phyloP scores from a whole-genome alignment of 1,284 basidiomycete species.

The Puccinia coronata region DNA sequence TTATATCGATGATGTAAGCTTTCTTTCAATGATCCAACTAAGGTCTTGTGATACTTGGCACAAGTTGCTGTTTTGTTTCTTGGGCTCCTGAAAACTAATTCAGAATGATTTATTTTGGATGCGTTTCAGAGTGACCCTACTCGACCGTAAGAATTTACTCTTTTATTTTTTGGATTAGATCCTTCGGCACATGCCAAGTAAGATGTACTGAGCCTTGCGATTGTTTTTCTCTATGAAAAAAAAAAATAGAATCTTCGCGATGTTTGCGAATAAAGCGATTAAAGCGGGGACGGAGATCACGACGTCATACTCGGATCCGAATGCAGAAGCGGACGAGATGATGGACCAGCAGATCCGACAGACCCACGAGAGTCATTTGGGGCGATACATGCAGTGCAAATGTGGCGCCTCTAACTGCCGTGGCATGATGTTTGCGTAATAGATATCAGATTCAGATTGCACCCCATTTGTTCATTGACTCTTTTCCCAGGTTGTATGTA shows the following conservation, averaged over 20 bases:
- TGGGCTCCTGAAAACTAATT: too few relatives aligned
- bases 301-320: conserved; percentile 43
- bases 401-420: conserved; percentile 32
- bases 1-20: conserved; percentile 47
- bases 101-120: too few relatives aligned
- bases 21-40: not conserved
- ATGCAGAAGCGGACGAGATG: not conserved
- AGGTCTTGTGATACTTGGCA: not conserved
- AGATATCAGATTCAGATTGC: not conserved
- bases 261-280: conserved; percentile 46
- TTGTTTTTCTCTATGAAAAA: not conserved
- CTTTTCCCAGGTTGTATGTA: not conserved
- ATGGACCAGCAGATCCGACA: not conserved
- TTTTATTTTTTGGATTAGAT: not conserved
- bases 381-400: conserved; percentile 28
- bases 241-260: conserved; percentile 39
- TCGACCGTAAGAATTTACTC: conserved; percentile 25
- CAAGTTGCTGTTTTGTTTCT: not conserved
- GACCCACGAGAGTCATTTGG: not conserved
- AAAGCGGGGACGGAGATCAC: conserved; percentile 37
- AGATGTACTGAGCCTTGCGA: too few relatives aligned
- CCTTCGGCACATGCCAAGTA: too few relatives aligned
- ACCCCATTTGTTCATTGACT: not conserved
- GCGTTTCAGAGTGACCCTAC: conserved; percentile 36
- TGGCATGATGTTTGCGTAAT: conserved; percentile 33